These are phyloP conservation scores for Pichia exigua DNA, from an alignment of 805 yeast species.

Conservation along the genomic window DNA sequence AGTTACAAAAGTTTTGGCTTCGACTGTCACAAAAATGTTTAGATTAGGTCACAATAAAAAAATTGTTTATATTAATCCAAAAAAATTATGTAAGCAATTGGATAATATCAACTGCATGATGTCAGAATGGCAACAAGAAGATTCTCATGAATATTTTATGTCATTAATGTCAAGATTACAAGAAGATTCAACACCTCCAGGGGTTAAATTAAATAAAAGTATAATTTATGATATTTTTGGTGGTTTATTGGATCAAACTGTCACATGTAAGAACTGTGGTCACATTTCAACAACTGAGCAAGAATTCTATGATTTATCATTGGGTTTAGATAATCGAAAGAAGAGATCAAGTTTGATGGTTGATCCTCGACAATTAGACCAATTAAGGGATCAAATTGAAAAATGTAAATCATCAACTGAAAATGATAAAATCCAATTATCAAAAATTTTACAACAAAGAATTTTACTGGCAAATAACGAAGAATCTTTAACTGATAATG, in stretches of 20 bases:
- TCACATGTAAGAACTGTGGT: conserved; percentile 77
- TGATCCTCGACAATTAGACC: conserved; percentile 22
- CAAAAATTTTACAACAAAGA: conserved; percentile 24
- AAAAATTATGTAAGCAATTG: conserved; percentile 57
- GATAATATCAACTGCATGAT: conserved; percentile 91
- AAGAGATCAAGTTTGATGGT: conserved; percentile 30
- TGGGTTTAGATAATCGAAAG: conserved; percentile 57
- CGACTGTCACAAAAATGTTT: conserved; percentile 65
- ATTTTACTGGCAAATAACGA: conserved; percentile 23
- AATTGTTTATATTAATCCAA: conserved; percentile 60
- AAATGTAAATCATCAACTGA: conserved; percentile 20
- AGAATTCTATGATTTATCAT: conserved; percentile 86
- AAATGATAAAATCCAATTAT: conserved; percentile 19
- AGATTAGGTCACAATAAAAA: conserved; percentile 35
- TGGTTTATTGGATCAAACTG: conserved; percentile 77
- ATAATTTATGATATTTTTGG: conserved; percentile 91
- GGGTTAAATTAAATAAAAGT: conserved; percentile 72
- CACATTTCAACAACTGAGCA: conserved; percentile 81
- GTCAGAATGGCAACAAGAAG: conserved; percentile 97
- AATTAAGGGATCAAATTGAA: conserved; percentile 23
- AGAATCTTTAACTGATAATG: not conserved
- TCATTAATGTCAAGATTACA: conserved; percentile 79
- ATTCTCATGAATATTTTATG: conserved; percentile 96
- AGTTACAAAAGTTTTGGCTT: conserved; percentile 61
- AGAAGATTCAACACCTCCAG: conserved; percentile 88